These are phyloP conservation scores for Fallopia convolvulus DNA, from an alignment of 148 eudicot genomes.

Conservation along the genomic window DNA sequence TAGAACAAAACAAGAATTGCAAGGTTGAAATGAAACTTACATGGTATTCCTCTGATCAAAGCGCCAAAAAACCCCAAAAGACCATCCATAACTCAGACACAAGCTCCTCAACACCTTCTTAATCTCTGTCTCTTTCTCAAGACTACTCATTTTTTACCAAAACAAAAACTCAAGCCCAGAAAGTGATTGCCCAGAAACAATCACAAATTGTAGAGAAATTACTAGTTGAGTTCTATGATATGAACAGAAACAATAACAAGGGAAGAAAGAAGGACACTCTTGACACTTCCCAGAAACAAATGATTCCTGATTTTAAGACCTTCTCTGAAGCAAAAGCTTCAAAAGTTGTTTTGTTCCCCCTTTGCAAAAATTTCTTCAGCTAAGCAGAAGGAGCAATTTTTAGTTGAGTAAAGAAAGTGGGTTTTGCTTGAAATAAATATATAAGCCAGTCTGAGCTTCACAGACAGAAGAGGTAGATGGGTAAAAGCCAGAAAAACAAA, in stretches of 20 bases:
- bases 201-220: neutral
- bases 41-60: slow-evolving; percentile 58
- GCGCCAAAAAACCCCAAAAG: slow-evolving; percentile 80
- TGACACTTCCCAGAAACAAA: neutral
- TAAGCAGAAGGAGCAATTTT: neutral
- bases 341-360: neutral
- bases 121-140: slow-evolving; percentile 12
- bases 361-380: slow-evolving; percentile 7
- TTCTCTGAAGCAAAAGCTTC: slow-evolving; percentile 8
- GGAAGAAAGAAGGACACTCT: neutral
- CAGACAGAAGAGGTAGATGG: neutral
- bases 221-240: neutral
- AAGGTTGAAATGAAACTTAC: slow-evolving; percentile 31
- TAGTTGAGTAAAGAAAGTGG: neutral
- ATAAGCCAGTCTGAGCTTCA: neutral
- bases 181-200: neutral
- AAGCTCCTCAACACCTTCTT: slow-evolving; percentile 46
- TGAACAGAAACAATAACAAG: neutral
- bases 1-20: neutral
- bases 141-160: neutral
- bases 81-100: slow-evolving; percentile 64
- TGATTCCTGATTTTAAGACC: slow-evolving; percentile 6
- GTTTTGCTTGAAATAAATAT: slow-evolving; percentile 7
- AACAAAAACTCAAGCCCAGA: neutral
- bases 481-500: neutral